Conservation (phyloP, 208 protist species). For the Trypanosoma grayi region DNA sequence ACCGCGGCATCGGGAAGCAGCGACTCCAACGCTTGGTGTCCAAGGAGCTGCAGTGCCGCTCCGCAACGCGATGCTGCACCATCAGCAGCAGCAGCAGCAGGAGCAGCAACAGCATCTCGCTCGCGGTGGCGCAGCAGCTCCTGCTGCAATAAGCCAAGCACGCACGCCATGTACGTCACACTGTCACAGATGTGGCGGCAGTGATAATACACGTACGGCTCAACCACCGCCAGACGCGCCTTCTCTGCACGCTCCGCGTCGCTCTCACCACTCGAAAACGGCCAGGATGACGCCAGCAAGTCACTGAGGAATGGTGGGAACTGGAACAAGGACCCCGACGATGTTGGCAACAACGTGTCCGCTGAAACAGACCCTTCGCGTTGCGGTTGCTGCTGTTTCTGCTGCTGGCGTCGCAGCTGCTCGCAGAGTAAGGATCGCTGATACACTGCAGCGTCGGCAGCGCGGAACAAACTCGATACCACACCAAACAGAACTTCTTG, state of each 20-base stretch:
- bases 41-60: background rate
- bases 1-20: background rate
- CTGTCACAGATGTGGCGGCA: background rate
- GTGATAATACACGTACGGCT: slow-evolving; percentile 10
- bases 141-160: background rate
- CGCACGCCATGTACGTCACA: background rate
- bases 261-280: background rate
- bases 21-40: slow-evolving; percentile 1
- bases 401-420: slow-evolving; percentile 5
- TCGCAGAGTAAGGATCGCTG: slow-evolving; percentile 8
- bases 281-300: background rate
- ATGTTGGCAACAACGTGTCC: background rate
- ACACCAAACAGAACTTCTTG: slow-evolving; percentile 11
- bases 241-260: background rate
- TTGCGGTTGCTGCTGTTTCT: background rate
- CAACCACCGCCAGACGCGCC: background rate
- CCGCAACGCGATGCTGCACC: background rate
- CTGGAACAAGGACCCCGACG: background rate
- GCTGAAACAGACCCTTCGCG: background rate
- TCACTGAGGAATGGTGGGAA: background rate
- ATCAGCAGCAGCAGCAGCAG: background rate
- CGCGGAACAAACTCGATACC: background rate
- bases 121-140: background rate
- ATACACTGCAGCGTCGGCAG: slow-evolving; percentile 2
- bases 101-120: too few species aligned